Conservation (phyloP, 2,329 filamentous ascomycete species). For the Sporothrix dimorphospora region DNA sequence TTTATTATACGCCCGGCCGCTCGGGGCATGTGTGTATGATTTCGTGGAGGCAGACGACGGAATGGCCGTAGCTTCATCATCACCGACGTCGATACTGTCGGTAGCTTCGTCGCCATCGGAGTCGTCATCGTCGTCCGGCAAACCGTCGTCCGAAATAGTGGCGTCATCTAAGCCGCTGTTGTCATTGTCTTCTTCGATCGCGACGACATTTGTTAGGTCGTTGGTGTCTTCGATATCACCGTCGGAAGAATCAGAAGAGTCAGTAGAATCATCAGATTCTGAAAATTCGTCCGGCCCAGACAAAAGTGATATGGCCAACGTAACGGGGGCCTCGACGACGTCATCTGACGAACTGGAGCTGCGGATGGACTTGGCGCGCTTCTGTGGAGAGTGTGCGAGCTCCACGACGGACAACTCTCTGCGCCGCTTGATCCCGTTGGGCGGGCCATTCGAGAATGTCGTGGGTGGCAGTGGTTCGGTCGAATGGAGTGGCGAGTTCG, state of each 20-base stretch:
- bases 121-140: background rate
- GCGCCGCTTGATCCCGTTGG: background rate
- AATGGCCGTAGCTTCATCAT: background rate
- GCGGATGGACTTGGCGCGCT: background rate
- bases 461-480: background rate
- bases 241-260: background rate
- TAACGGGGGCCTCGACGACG: too few species aligned
- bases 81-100: background rate
- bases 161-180: background rate
- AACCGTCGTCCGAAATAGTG: background rate
- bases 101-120: too few species aligned
- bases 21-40: background rate
- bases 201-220: too few species aligned
- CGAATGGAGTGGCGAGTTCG: background rate
- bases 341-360: background rate
- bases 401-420: background rate
- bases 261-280: background rate
- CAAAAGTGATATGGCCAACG: background rate
- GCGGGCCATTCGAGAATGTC: background rate
- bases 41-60: background rate
- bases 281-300: background rate
- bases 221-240: background rate
- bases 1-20: constrained; percentile 23
- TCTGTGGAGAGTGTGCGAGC: background rate
- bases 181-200: background rate